Evolutionary conservation across 306 rosid species (phyloP).

Genomic region (Prosopis cineraria): DNA sequence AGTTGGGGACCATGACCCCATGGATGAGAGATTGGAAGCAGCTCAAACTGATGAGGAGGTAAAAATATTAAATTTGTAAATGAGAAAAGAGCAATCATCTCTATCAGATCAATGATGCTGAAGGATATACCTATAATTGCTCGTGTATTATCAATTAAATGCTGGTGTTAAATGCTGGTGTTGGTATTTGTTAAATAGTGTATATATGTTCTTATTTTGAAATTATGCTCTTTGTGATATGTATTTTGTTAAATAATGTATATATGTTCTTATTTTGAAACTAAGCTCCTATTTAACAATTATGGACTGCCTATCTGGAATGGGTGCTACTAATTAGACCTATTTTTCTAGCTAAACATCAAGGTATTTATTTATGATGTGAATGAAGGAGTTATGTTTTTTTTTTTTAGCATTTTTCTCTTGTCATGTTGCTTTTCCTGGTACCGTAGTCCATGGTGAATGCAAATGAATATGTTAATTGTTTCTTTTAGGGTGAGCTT

Average conservation of each 20-base stretch:
- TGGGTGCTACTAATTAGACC: not conserved
- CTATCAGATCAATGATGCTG: slow-evolving; percentile 6
- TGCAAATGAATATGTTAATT: not conserved
- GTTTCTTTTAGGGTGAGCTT: not conserved
- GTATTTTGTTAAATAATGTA: not conserved
- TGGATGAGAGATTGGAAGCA: slow-evolving; percentile 72
- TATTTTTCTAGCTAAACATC: not conserved
- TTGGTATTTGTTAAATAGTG: slow-evolving; percentile 3
- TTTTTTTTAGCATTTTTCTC: slow-evolving; percentile 9
- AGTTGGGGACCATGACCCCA: slow-evolving; percentile 58
- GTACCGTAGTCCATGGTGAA: slow-evolving; percentile 5
- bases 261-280: slow-evolving; percentile 22
- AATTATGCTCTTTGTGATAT: slow-evolving; percentile 22
- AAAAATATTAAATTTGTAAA: slow-evolving; percentile 7
- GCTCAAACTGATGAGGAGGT: slow-evolving; percentile 77
- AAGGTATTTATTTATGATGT: not conserved
- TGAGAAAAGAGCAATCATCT: slow-evolving; percentile 28
- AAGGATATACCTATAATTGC: not conserved
- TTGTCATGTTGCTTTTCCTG: slow-evolving; percentile 1
- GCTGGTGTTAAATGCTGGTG: slow-evolving; percentile 15
- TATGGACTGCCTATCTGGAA: not conserved
- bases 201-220: slow-evolving; percentile 20
- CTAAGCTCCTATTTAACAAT: slow-evolving; percentile 9
- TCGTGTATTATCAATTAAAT: slow-evolving; percentile 7
- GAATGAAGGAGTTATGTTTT: not conserved